These are phyloP conservation scores for Graphilbum sp. DNA, from an alignment of 2,329 filamentous ascomycete species.

Conservation along the genomic window DNA sequence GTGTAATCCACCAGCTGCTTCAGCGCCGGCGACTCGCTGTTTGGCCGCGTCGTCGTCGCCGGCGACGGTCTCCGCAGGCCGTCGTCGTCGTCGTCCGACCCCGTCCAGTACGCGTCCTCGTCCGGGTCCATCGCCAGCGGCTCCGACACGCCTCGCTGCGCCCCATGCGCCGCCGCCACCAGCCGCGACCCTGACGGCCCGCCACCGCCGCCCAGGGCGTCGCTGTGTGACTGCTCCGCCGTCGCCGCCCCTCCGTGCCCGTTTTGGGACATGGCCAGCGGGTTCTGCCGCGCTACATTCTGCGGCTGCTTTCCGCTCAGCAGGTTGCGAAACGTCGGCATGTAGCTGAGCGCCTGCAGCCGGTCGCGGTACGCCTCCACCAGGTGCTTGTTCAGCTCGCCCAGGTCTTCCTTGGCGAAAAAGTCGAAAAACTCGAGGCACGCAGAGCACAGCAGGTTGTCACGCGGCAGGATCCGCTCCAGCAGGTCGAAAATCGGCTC, in stretches of 20 bases:
- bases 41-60: not conserved
- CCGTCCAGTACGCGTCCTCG: slow-evolving; percentile 90
- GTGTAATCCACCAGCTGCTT: slow-evolving; percentile 82
- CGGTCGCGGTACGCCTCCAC: slow-evolving; percentile 72
- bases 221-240: not conserved
- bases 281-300: not conserved
- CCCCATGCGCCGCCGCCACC: not conserved
- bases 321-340: slow-evolving; percentile 69
- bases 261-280: not conserved
- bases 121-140: slow-evolving; percentile 48
- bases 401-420: slow-evolving; percentile 68
- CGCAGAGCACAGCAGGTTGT: slow-evolving; percentile 86
- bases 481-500: slow-evolving; percentile 75
- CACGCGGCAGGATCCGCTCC: slow-evolving; percentile 69
- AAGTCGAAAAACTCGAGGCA: slow-evolving; percentile 89
- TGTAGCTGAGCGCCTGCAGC: slow-evolving; percentile 58
- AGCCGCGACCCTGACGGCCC: too few relatives aligned
- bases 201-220: not conserved
- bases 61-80: slow-evolving; percentile 8
- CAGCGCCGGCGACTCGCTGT: slow-evolving; percentile 29
- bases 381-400: slow-evolving; percentile 66
- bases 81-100: slow-evolving; percentile 74
- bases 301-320: slow-evolving; percentile 21
- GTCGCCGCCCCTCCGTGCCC: too few relatives aligned
- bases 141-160: not conserved